A percentile compares a stretch with the other conserved stretches of the same genome.
Conservation (phyloP, 768 basidiomycete genomes). For the Lanmaoa pseudosensibilis region DNA sequence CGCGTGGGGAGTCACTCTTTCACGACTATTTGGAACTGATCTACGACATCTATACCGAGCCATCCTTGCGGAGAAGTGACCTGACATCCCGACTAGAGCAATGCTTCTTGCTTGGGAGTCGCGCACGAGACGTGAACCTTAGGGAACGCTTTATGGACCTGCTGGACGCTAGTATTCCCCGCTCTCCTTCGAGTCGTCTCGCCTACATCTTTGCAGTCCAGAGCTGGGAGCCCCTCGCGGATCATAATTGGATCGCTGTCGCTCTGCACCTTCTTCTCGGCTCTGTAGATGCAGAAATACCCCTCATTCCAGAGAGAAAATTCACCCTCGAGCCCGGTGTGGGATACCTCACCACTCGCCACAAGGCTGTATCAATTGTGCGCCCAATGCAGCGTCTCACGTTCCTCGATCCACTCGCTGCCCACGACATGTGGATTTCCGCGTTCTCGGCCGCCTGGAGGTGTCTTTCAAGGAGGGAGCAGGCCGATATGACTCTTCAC, state of each 20-base stretch:
- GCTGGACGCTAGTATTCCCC: slow-evolving; percentile 84
- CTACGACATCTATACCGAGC: slow-evolving; percentile 91
- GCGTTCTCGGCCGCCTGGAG: slow-evolving; percentile 86
- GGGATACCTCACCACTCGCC: slow-evolving; percentile 43
- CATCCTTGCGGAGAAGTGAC: slow-evolving; percentile 83
- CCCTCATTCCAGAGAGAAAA: slow-evolving; percentile 45
- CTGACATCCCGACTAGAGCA: slow-evolving; percentile 91
- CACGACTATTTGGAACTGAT: slow-evolving; percentile 85
- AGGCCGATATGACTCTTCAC: slow-evolving; percentile 83
- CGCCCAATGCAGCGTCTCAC: slow-evolving; percentile 80
- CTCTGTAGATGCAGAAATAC: slow-evolving; percentile 49
- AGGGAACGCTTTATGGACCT: slow-evolving; percentile 88
- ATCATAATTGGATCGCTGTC: slow-evolving; percentile 92
- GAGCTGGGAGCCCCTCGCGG: slow-evolving; percentile 90
- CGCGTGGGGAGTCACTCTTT: slow-evolving; percentile 75
- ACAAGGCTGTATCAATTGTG: slow-evolving; percentile 54
- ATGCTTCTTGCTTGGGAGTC: slow-evolving; percentile 89
- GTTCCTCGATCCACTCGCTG: slow-evolving; percentile 72
- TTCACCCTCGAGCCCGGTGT: slow-evolving; percentile 32
- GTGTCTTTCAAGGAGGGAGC: slow-evolving; percentile 82
- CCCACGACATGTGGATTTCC: slow-evolving; percentile 85
- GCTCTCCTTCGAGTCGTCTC: slow-evolving; percentile 76
- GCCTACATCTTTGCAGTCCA: slow-evolving; percentile 92
- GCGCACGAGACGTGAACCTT: slow-evolving; percentile 73
- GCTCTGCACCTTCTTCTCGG: slow-evolving; percentile 88